Base-by-base conservation (phyloP, 208 protist species). In the Trypanosoma cruzi region DNA sequence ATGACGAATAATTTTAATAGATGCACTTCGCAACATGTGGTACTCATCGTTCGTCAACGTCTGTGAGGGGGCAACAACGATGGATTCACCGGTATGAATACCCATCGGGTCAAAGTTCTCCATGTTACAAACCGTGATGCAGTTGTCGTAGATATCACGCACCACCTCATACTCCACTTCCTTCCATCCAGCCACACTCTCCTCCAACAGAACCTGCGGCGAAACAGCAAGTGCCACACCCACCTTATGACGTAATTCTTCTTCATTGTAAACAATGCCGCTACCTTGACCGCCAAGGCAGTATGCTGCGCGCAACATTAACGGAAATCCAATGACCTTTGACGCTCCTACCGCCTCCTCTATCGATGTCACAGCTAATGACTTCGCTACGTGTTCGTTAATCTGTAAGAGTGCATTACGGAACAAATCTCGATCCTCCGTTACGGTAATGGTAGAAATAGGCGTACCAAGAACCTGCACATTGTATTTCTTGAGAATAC, bases 111-210 rank as follows among this genome's bases (percentile, higher is more conserved):
- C 96, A 76, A 99, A 99, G 86, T 99, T 99, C 85, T 99, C 98
- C 99, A 99, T 99, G 85, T 99, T 99, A 88, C 98, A 99, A 60
- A 99, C 98, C 31, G 98, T 99, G 68, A 99, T 99, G 86, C 98
- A 99, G 88, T 99, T 99, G 84, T 99, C 98, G 61, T 98, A 88
- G 60, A 89, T 89, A 75, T 99, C 98, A 66, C 97, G 86, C 34
- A 99, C 92, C 50, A 99, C 97, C 85, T 99, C 98, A 85, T 99
- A 99, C 90, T 99, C 98, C 59, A 99, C 93, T 80, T 99, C 98
- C 88, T 99, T 99, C 99, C 99, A 99, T 37, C 99, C 98, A 54
- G 98, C 97, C 60, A 99, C 85, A 46, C 95, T 99, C 73, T 98
- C 84, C 79, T 99, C 98, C 28, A 99, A 85, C 24, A 99, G 88